phyloP scores from a whole-genome alignment of 441 rosid species.

The Eruca vesicaria region DNA sequence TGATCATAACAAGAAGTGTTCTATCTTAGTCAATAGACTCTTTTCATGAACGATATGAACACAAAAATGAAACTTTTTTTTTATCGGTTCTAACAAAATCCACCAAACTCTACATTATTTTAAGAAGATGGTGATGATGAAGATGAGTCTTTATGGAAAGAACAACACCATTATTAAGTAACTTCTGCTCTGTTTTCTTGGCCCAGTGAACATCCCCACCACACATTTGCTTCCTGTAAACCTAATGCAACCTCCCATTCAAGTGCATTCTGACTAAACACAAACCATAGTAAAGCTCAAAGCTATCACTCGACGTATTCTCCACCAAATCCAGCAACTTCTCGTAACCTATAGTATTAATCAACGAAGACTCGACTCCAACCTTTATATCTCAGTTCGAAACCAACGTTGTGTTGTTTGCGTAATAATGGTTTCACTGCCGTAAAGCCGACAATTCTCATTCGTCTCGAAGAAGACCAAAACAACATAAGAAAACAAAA shows the following conservation, averaged over 20 bases:
- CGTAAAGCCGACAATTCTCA: background rate
- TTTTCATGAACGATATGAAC: background rate
- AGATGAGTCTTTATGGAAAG: slow-evolving; percentile 2
- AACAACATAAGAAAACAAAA: background rate
- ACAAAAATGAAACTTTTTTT: background rate
- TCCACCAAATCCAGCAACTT: slow-evolving; percentile 57
- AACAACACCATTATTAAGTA: slow-evolving; percentile 20
- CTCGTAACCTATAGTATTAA: slow-evolving; percentile 60
- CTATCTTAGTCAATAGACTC: too few relatives aligned
- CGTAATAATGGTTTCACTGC: background rate
- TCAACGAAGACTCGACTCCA: slow-evolving; percentile 52
- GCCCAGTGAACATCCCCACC: slow-evolving; percentile 6
- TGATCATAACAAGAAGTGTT: slow-evolving; percentile 29
- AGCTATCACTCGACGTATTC: slow-evolving; percentile 66
- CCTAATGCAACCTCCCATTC: slow-evolving; percentile 66
- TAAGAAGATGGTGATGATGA: slow-evolving; percentile 12
- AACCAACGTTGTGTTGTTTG: background rate
- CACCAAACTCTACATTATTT: background rate
- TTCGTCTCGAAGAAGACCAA: too few relatives aligned
- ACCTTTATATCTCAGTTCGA: slow-evolving; percentile 39
- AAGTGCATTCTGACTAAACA: slow-evolving; percentile 69
- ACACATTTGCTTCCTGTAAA: slow-evolving; percentile 61
- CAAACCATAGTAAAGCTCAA: slow-evolving; percentile 79
- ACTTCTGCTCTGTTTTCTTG: slow-evolving; percentile 20
- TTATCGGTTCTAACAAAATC: background rate